Evolutionary conservation across 306 rosid species (phyloP).

Genomic region (Dalbergia cultrata): DNA sequence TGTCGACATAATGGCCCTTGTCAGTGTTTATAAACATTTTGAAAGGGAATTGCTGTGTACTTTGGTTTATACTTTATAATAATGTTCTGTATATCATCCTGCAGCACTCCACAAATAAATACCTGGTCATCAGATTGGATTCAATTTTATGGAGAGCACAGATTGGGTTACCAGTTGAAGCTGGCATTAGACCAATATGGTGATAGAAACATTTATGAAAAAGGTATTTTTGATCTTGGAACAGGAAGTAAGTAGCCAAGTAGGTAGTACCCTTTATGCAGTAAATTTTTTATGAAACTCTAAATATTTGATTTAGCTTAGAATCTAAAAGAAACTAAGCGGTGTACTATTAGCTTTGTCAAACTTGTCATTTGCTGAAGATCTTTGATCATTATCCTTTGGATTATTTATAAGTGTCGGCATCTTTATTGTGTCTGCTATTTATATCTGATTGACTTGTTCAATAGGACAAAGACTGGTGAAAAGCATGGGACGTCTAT

Average conservation of each 20-base stretch:
- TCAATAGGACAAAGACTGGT: conserved; percentile 81
- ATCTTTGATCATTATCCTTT: conserved; percentile 14
- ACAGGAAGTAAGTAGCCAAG: background rate
- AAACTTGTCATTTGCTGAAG: conserved; percentile 15
- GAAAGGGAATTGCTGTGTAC: conserved; percentile 6
- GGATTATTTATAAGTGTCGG: background rate
- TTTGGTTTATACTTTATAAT: conserved; percentile 20
- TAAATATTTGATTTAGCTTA: background rate
- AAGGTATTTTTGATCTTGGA: conserved; percentile 60
- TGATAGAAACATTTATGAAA: conserved; percentile 74
- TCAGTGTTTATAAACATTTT: conserved; percentile 6
- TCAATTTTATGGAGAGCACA: conserved; percentile 82
- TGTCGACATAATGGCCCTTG: conserved; percentile 1
- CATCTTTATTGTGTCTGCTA: background rate
- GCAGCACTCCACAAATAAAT: conserved; percentile 93
- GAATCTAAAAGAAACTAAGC: background rate
- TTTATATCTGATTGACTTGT: conserved; percentile 24
- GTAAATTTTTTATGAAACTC: background rate
- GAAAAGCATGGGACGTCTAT: conserved; percentile 73
- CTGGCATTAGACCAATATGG: conserved; percentile 73
- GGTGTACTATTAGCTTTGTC: conserved; percentile 1
- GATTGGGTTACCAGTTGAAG: conserved; percentile 89
- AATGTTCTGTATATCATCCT: conserved; percentile 29
- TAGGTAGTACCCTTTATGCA: background rate
- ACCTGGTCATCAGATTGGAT: conserved; percentile 94